Evolutionary conservation across 129 eudicot genomes (phyloP).

Genomic region (Kitagawia praeruptora): DNA sequence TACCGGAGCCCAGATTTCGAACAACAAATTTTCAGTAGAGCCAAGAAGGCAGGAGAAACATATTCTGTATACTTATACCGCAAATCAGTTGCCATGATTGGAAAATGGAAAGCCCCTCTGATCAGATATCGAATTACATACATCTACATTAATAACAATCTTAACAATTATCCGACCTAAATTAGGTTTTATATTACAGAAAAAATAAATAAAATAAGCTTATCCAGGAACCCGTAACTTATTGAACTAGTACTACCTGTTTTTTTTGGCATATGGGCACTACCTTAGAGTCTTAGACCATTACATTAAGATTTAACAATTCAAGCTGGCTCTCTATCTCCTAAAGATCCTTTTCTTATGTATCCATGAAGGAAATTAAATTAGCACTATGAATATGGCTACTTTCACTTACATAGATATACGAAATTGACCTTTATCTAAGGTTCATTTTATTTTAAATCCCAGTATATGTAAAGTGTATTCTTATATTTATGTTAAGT

Average conservation of each 20-base stretch:
- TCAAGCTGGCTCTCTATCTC: neutral
- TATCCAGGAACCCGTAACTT: neutral
- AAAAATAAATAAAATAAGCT: neutral
- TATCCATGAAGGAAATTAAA: neutral
- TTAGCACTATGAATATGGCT: neutral
- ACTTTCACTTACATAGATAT: neutral
- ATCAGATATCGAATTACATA: neutral
- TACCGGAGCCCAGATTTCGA: neutral
- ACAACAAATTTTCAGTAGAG: neutral
- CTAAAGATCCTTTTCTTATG: neutral
- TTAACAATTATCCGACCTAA: neutral
- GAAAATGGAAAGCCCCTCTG: neutral
- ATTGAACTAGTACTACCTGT: neutral
- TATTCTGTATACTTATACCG: neutral
- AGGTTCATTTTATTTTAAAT: neutral
- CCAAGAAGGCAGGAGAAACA: neutral
- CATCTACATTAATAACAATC: neutral
- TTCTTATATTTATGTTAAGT: neutral
- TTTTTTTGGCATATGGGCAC: neutral
- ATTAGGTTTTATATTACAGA: neutral
- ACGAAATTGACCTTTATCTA: neutral
- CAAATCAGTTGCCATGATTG: neutral
- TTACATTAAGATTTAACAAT: neutral
- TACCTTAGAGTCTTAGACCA: neutral
- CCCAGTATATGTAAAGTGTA: neutral